Evolutionary conservation across 2,329 filamentous ascomycete genomes (phyloP).

Genomic region (Xylaria sp.): DNA sequence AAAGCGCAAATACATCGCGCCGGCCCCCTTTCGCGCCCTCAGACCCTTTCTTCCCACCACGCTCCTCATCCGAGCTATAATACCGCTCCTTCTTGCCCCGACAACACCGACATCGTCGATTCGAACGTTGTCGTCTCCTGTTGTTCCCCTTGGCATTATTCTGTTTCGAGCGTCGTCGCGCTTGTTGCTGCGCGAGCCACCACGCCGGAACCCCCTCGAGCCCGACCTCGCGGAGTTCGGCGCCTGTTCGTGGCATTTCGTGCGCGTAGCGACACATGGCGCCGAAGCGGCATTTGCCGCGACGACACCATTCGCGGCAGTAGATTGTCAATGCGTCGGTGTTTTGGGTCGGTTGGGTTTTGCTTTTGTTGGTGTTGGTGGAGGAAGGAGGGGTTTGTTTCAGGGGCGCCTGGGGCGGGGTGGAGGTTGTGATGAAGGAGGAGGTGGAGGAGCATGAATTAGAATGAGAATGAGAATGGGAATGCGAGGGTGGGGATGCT

Average conservation of each 20-base stretch:
- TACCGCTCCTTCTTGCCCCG: no score
- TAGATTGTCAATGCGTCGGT: neutral
- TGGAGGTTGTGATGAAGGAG: no score
- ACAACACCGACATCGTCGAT: no score
- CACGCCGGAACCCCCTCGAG: slow-evolving; percentile 40
- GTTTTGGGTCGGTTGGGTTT: neutral
- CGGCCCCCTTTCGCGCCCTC: no score
- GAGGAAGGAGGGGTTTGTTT: neutral
- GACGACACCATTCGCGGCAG: slow-evolving; percentile 46
- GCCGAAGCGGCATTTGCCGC: slow-evolving; percentile 44
- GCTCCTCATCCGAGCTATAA: no score
- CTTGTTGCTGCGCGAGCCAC: slow-evolving; percentile 30
- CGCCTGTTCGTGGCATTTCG: slow-evolving; percentile 41
- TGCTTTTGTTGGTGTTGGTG: slow-evolving; percentile 1
- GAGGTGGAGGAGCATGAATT: no score
- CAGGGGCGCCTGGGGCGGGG: no score
- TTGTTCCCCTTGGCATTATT: neutral
- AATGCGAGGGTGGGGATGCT: neutral
- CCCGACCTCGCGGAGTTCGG: slow-evolving; percentile 39
- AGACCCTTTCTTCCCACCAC: no score
- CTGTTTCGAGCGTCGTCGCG: neutral
- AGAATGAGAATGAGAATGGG: no score
- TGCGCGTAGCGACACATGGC: slow-evolving; percentile 41
- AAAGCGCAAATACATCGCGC: no score
- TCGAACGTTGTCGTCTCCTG: no score